Evolutionary conservation across 2,329 filamentous ascomycete genomes (phyloP), one percentile per base, ranked within the genome.

Genomic region (Colletotrichum viniferum): DNA sequence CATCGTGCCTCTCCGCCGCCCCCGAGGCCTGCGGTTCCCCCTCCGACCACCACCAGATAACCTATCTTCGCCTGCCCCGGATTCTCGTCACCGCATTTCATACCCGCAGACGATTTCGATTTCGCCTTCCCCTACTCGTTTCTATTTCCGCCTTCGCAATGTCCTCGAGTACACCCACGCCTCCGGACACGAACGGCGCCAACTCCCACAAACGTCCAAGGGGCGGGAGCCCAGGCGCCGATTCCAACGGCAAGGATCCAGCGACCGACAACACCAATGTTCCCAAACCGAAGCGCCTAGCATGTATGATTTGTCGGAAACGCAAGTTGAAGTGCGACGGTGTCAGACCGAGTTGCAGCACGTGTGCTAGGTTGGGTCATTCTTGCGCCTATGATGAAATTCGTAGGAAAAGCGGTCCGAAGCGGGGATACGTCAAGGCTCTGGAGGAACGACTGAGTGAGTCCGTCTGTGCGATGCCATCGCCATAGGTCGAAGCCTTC

Each of bases 281-380:
- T 26, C 93, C 94, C 65, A 95, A 95, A 81, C 93, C 93, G n/a
- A 98, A 98, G 88, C 92, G 96, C 79, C 94, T 98, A 80, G 97
- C 97, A 48, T 99, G 97, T 84, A 95, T 98, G 82, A 93, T 98
- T 77, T 99, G 97, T 83, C 90, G 96, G 80, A 97, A 96, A 85
- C 91, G 96, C 82, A 98, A 98, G 86, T 88, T 98, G 79, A 94
- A 94, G 85, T 98, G 96, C 84, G 96, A 98, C 83, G 96, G 96
- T 48, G 87, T 90, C 69, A 93, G 94, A 77, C 96, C 96, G 26
- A 95, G 94, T 79, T 98, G 96, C 83, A 95, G 94, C 80, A 98
- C 96, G 30, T 98, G 96, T 84, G 92, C 94, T 36, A 90, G 96
- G n/a, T 87, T 98, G 66, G 93, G 94, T 58, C 96, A 98, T 84